phyloP scores from a whole-genome alignment of 768 basidiomycete genomes.

The Termitomyces heimii region DNA sequence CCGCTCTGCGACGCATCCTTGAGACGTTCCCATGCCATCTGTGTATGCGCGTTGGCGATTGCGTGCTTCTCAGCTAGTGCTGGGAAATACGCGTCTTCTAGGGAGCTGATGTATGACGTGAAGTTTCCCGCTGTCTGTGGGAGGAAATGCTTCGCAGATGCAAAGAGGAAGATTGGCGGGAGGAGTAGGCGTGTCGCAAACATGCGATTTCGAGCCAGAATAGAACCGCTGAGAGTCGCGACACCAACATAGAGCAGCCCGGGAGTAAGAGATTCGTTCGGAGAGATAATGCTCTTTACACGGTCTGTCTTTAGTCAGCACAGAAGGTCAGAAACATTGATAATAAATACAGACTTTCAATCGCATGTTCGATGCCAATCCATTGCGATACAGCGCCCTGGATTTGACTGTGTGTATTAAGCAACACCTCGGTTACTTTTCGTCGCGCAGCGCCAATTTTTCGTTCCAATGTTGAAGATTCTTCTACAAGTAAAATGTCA shows the following conservation, averaged over 20 bases:
- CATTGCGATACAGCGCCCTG: slow-evolving; percentile 72
- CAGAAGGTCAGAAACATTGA: not conserved
- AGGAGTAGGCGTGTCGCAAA: slow-evolving; percentile 65
- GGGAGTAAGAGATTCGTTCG: slow-evolving; percentile 79
- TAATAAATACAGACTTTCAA: slow-evolving; percentile 67
- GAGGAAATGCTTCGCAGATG: slow-evolving; percentile 78
- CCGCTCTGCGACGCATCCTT: slow-evolving; percentile 46
- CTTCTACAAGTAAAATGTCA: slow-evolving; percentile 68
- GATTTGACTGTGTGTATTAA: slow-evolving; percentile 56
- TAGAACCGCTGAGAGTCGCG: slow-evolving; percentile 81
- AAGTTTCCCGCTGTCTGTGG: slow-evolving; percentile 77
- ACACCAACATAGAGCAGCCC: slow-evolving; percentile 90
- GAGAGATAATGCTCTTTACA: slow-evolving; percentile 75
- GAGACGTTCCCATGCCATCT: slow-evolving; percentile 52
- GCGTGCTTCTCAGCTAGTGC: slow-evolving; percentile 61
- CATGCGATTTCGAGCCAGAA: slow-evolving; percentile 73
- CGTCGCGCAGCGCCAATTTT: slow-evolving; percentile 70
- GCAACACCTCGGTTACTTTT: slow-evolving; percentile 48
- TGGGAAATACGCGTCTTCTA: slow-evolving; percentile 74
- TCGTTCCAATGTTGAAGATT: slow-evolving; percentile 69
- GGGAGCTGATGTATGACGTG: slow-evolving; percentile 50
- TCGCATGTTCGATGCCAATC: slow-evolving; percentile 80
- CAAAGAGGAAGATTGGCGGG: slow-evolving; percentile 68
- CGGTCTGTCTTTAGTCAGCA: slow-evolving; percentile 43
- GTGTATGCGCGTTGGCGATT: slow-evolving; percentile 52